Evolutionary conservation across 2,329 filamentous ascomycete genomes (phyloP).

Genomic region (Calonectria pauciramosa): DNA sequence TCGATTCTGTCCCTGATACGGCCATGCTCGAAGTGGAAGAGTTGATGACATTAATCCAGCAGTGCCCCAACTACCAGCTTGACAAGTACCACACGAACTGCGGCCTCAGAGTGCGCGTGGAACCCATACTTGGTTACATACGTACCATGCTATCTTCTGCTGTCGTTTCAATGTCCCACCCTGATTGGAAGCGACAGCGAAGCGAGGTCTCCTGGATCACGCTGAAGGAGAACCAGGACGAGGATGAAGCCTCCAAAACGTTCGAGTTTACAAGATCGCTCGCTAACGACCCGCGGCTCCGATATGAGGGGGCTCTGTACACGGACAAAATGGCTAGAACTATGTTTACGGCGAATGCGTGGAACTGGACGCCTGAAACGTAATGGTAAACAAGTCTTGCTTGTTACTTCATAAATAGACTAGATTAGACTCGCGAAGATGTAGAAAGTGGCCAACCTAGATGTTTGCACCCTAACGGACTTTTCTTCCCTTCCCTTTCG

Average conservation of each 20-base stretch:
- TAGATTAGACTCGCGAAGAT: constrained; percentile 37
- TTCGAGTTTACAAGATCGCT: constrained; percentile 67
- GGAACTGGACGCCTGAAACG: constrained; percentile 71
- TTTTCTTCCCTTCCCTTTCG: background rate
- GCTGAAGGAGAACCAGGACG: constrained; percentile 30
- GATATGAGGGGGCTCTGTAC: constrained; percentile 63
- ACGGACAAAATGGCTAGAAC: constrained; percentile 64
- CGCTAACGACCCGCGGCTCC: constrained; percentile 64
- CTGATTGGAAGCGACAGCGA: constrained; percentile 61
- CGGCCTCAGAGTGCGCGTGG: constrained; percentile 74
- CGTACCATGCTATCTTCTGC: constrained; percentile 67
- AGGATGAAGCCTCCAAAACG: constrained; percentile 32
- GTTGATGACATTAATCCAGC: constrained; percentile 71
- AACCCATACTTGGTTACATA: constrained; percentile 76
- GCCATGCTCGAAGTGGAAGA: constrained; percentile 73
- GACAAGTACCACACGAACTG: constrained; percentile 82
- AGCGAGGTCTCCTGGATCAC: constrained; percentile 57
- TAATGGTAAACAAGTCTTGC: constrained; percentile 41
- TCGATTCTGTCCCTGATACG: constrained; percentile 60
- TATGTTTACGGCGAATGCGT: constrained; percentile 69
- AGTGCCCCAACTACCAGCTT: constrained; percentile 80
- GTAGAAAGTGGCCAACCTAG: constrained; percentile 28
- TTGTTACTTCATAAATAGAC: constrained; percentile 30
- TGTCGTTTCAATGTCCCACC: constrained; percentile 58
- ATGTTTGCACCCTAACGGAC: background rate